Base-by-base conservation (phyloP, 2,329 filamentous ascomycete species). In the Fusarium siculi region DNA sequence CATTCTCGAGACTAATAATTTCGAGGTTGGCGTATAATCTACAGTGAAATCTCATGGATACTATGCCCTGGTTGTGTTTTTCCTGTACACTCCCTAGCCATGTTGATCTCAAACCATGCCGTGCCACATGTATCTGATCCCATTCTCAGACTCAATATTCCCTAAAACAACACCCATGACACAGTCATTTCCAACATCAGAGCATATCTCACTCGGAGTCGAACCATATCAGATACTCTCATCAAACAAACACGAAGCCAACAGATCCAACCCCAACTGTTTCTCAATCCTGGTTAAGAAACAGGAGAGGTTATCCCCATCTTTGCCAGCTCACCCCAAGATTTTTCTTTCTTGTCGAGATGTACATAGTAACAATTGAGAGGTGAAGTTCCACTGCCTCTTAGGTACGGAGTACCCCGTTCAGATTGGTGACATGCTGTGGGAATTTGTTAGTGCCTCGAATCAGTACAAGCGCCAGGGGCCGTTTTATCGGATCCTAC, bases 391-490 rank as follows among this genome's bases (percentile, higher is more conserved):
- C 8, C 25, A 10, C 25, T 16, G 9, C 44, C 44, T 28, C 32
- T 46, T 40, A n/a, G 36, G 15, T 37, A n/a, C n/a, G n/a, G n/a
- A n/a, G n/a, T n/a, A n/a, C 30, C 61, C 39, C 25, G 40, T 44
- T 46, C 21, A 42, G 28, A 19, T 42, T 37, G 25, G 36, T 70
- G 43, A 55, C 63, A 36, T 63, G 34, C 49, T 75, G 66, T 49
- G 52, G 64, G 69, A 66, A 63, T 69, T 68, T 73, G 62, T 71
- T 76, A 73, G 75, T 73, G 74, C 55, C 60, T 52, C 49, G 49
- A 55, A 64, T 76, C 50, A 42, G 62, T 70, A 59, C 62, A 75
- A 76, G 74, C 60, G 70, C 58, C 72, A 76, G 70, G 74, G 74
- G 74, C 25, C 30, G 36, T 40, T 34, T 15, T 43, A 15, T 71